Evolutionary conservation across 768 basidiomycete species (phyloP), one percentile per base, ranked within the genome.

Genomic region (Naganishia vaughanmartiniae): DNA sequence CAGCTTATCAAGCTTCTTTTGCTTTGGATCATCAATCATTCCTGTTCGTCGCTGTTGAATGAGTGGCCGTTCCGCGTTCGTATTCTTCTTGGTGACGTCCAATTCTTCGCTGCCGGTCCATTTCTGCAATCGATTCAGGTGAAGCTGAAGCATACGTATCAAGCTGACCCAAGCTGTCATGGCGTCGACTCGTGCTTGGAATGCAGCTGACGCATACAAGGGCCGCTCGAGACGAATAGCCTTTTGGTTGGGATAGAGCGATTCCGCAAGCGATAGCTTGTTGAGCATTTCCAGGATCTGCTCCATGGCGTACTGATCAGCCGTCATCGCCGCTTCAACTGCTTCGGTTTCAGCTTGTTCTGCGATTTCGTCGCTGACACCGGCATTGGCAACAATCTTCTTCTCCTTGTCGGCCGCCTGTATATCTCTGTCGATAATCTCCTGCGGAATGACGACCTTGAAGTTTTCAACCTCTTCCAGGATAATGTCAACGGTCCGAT

Each of bases 41-140:
- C 60, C 60, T 14, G 76, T 74, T 67, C 78, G 76, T 19, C 66
- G 55, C n/a, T 69, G 68, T 19, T 48, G 45, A 26, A 78, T 75
- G 17, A 81, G 71, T 5, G 80, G 78, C 48, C 75, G 74, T 69
- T 91, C 90, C 15, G 86, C 85, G 66, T 83, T 87, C 21, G 89
- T 87, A 73, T 87, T 87, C 12, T 91, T 90, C 71, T 89, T 88
- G 42, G 87, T 90, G 66, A 97, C 90, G 77, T 96, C 91, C 65
- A 98, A 85, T 24, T 89, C 90, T 73, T 93, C 90, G 79, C 89
- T 92, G 19, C 92, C 93, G 0, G 95, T 97, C 95, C 95, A 97
- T 72, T 89, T 88, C 73, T 90, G 90, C 30, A 98, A 84, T 45
- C 92, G 86, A 30, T 84, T 81, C 67, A 95, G 88, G 74, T 93